Evolutionary conservation across 306 rosid species (phyloP), one percentile per base, ranked within the genome.

Genomic region (Arachis stenosperma): DNA sequence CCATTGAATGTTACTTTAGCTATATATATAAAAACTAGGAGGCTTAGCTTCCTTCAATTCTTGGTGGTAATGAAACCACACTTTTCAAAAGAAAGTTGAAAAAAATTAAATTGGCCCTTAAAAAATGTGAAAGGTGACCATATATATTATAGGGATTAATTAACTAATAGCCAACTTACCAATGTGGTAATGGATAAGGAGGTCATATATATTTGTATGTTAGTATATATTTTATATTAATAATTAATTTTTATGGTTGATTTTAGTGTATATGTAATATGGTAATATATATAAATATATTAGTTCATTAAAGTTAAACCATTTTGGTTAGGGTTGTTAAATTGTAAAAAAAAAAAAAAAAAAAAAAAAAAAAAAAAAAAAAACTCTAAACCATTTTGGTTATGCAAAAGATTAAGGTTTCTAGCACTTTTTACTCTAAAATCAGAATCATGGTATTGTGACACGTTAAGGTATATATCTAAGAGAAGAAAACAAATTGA

Each of bases 41-140:
- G 39, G 37, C 37, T 33, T 33, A 33, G 37, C 37, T 33, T 33
- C 37, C 39, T 70, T 67, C 62, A 44, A 69, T 78, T 73, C 70
- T 78, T 70, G 75, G 72, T 66, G 68, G 33, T 75, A 62, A 75
- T 69, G 76, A 41, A 42, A 67, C 69, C 7, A 46, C 41, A 74
- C 54, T 40, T 46, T 40, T 6, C 61, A 53, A 64, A 70, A 40
- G 55, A 64, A 51, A 41, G 60, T 42, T 69, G 61, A 74, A 70
- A 74, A 61, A 61, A 64, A 48, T 0, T 7, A 44, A 8, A 42
- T 42, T 70, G 75, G 48, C 27, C 60, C 69, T 58, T 63, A 37
- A 69, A 55, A 70, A 59, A 54, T 40, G 30, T 80, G 65, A 66
- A 57, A 67, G 76, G 74, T 67, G 70, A 51, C 14, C 59, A 44